Percentiles rank a stretch among this genome's conserved stretches.
These are phyloP conservation scores for Hanseniaspora pseudoguilliermondii DNA, from an alignment of 805 yeast genomes.

Conservation along the genomic window DNA sequence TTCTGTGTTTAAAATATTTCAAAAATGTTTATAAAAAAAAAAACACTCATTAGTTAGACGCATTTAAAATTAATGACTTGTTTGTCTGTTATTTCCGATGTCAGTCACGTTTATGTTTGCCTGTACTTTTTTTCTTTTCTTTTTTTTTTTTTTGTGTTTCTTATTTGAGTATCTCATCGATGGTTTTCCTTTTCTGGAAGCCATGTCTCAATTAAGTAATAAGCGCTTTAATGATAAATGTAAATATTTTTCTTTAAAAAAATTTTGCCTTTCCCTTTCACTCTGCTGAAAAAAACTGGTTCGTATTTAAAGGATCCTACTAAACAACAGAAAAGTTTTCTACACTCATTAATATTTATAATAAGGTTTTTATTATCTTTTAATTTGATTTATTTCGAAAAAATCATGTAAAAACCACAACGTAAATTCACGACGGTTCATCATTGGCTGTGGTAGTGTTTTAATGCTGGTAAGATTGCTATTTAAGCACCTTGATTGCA, in stretches of 20 bases:
- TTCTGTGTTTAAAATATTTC: no score
- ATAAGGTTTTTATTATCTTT: no score
- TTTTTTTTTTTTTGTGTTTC: no score
- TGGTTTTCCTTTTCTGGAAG: no score
- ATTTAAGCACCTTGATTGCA: slow-evolving; percentile 40
- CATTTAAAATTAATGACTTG: no score
- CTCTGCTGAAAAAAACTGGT: not conserved
- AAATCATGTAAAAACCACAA: slow-evolving; percentile 35
- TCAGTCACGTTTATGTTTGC: not conserved
- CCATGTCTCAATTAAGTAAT: no score
- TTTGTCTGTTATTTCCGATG: no score
- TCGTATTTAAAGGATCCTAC: no score
- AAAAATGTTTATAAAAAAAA: not conserved
- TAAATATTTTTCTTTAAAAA: slow-evolving; percentile 24
- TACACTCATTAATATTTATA: no score
- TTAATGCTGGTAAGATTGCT: slow-evolving; percentile 12
- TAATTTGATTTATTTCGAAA: no score
- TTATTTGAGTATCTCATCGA: no score
- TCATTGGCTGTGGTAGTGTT: slow-evolving; percentile 27
- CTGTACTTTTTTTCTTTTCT: not conserved
- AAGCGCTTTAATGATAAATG: slow-evolving; percentile 18
- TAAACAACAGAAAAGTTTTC: no score
- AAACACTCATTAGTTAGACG: not conserved
- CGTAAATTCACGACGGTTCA: slow-evolving; percentile 57
- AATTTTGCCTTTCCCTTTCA: slow-evolving; percentile 34